Evolutionary conservation across 768 basidiomycete species (phyloP).

Genomic region (Tulasnella sp.): DNA sequence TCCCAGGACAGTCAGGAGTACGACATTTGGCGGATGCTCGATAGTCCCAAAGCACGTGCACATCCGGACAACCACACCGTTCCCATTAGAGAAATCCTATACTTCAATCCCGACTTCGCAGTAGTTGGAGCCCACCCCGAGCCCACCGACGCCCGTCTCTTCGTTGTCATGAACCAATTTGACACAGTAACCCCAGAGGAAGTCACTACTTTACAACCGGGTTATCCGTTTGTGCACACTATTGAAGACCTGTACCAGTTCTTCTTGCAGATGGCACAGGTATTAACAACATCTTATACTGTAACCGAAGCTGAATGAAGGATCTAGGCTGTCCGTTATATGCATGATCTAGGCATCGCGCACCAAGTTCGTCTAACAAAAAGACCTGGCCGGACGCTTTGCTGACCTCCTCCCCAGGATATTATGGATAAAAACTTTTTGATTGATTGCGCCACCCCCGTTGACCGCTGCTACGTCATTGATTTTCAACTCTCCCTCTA

Average conservation of each 20-base stretch:
- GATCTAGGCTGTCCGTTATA: background rate
- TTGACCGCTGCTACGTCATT: background rate
- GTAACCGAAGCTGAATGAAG: background rate
- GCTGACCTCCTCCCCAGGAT: background rate
- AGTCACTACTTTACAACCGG: background rate
- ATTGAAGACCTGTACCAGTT: background rate
- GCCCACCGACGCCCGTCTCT: background rate
- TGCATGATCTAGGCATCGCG: background rate
- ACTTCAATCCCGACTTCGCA: background rate
- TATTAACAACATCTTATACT: background rate
- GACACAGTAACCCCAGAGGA: background rate
- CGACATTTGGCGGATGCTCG: background rate
- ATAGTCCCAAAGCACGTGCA: background rate
- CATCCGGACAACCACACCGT: background rate
- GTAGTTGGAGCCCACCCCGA: background rate
- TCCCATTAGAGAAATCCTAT: background rate
- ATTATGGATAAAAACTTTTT: background rate
- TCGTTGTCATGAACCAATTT: background rate
- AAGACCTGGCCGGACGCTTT: background rate
- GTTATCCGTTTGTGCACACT: background rate
- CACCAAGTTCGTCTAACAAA: background rate
- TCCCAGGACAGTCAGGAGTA: background rate
- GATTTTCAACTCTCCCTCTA: background rate
- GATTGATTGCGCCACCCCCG: background rate
- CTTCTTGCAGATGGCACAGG: background rate